Evolutionary conservation across 495 filamentous ascomycete genomes (phyloP), one percentile per base, ranked within the genome.

Genomic region (Sabuloglossum arenarium): DNA sequence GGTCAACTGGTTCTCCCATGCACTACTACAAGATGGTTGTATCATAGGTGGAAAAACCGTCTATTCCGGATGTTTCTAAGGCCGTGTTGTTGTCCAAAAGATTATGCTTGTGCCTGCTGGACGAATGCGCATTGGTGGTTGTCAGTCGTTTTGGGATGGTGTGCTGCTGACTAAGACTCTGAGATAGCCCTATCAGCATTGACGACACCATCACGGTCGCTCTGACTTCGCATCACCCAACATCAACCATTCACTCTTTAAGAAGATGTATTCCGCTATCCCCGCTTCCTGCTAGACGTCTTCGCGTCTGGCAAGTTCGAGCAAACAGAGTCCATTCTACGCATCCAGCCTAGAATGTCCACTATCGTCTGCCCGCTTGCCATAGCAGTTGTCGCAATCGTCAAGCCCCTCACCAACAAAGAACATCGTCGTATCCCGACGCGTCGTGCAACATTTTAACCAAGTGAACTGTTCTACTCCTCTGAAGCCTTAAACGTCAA

Each of bases 241-340:
- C 50, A 53, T 57, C 61, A 64, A 63, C 64, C 57, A 54, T 59
- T 56, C 55, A 28, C 29, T 31, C 57, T 5, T 24, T 16, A 25
- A 16, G 10, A 28, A 16, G 6, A 37, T 45, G 24, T n/a, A 29
- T n/a, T 45, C n/a, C 8, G 16, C 2, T 25, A 37, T 25, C 52
- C 12, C 14, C 31, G 24, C 31, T 23, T 21, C 21, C 45, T 45
- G 71, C 71, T 74, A 74, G 71, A 66, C 71, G 62, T 55, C 57
- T 51, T 23, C 56, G 62, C 62, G 71, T 70, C 71, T 73, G 56
- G 69, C 70, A 29, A 51, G 47, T 46, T 37, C 23, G 24, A 29
- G 55, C 55, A 31, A 64, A 29, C 55, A 59, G 55, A 58, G 53
- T 51, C 55, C 60, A 32, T 47, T 46, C 53, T 51, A 53, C 51